Conservation (phyloP, 1,284 basidiomycete genomes). For the Apiotrichum laibachii region DNA sequence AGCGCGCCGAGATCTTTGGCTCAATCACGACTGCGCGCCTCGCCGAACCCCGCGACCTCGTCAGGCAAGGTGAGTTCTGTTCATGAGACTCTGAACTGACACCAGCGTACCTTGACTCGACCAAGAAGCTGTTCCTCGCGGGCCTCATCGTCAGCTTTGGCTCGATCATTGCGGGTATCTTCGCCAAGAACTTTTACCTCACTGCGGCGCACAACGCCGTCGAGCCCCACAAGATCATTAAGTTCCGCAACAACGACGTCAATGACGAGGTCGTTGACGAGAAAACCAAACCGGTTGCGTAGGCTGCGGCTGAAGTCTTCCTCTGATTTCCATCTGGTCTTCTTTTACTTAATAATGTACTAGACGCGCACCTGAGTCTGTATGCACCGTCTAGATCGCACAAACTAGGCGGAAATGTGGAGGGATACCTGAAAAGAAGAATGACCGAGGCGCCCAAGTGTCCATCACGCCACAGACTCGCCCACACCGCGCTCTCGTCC, state of each 20-base stretch:
- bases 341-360: too few relatives aligned
- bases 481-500: too few relatives aligned
- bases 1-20: slow-evolving; percentile 37
- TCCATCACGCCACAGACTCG: too few relatives aligned
- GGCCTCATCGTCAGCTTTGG: slow-evolving; percentile 32
- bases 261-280: background rate
- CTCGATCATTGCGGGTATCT: slow-evolving; percentile 28
- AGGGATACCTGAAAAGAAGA: too few relatives aligned
- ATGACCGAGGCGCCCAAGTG: too few relatives aligned
- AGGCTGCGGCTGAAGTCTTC: too few relatives aligned
- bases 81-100: slow-evolving; percentile 13
- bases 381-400: too few relatives aligned
- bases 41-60: slow-evolving; percentile 30
- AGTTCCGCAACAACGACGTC: slow-evolving; percentile 25
- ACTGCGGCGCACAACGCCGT: slow-evolving; percentile 36
- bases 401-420: too few relatives aligned
- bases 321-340: too few relatives aligned
- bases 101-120: slow-evolving; percentile 32
- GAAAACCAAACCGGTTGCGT: too few relatives aligned
- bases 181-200: slow-evolving; percentile 35
- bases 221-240: slow-evolving; percentile 31
- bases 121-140: slow-evolving; percentile 26
- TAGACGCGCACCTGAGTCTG: too few relatives aligned
- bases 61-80: slow-evolving; percentile 26
- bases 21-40: slow-evolving; percentile 30